Conservation (phyloP, 805 yeast genomes). For the Starmerella bombi region DNA sequence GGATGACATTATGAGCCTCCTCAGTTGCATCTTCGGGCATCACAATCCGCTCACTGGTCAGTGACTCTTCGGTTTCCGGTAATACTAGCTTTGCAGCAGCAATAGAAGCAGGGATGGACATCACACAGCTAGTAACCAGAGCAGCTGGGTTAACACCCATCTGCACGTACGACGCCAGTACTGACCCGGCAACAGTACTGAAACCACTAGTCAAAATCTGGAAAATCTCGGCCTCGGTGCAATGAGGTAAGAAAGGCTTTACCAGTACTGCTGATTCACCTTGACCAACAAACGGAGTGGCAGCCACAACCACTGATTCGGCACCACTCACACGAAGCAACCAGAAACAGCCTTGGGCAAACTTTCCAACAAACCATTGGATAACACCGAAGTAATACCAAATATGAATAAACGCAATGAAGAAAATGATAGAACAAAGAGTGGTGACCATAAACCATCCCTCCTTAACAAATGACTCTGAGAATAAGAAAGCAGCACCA, state of each 20-base stretch:
- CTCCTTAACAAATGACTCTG: constrained; percentile 29
- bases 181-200: constrained; percentile 53
- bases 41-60: constrained; percentile 38
- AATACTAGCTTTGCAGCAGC: constrained; percentile 46
- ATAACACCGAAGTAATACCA: constrained; percentile 46
- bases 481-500: constrained; percentile 49
- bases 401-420: constrained; percentile 48
- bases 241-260: constrained; percentile 45
- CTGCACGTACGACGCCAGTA: constrained; percentile 48
- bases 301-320: constrained; percentile 53
- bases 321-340: constrained; percentile 47
- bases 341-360: constrained; percentile 48
- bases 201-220: constrained; percentile 52
- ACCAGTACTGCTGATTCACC: constrained; percentile 53
- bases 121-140: constrained; percentile 51
- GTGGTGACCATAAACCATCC: constrained; percentile 45
- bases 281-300: constrained; percentile 53
- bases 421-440: constrained; percentile 50
- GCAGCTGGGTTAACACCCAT: constrained; percentile 52
- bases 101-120: constrained; percentile 54
- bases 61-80: constrained; percentile 46
- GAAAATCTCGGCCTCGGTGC: constrained; percentile 49
- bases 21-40: constrained; percentile 35
- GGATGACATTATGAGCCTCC: constrained; percentile 39
- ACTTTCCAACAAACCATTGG: constrained; percentile 48